A percentile compares a stretch with the other conserved stretches of the same genome.
Evolutionary conservation across 441 rosid genomes (phyloP).

Genomic region (Hura crepitans): DNA sequence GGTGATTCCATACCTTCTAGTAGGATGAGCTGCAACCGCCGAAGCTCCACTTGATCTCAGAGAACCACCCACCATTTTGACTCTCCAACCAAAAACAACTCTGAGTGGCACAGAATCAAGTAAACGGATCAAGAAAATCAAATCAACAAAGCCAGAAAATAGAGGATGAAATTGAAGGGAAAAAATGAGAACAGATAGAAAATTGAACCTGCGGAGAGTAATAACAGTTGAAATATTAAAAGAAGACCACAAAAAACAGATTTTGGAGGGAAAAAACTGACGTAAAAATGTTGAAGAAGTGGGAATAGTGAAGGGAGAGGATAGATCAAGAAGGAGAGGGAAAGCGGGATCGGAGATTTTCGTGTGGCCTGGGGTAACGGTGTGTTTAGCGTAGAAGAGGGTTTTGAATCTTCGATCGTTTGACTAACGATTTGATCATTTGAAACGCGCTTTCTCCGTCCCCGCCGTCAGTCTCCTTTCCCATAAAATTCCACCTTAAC

Average conservation of each 20-base stretch:
- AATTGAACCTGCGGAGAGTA: neutral
- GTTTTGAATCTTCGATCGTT: too few relatives aligned
- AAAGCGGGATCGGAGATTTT: neutral
- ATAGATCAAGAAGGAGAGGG: neutral
- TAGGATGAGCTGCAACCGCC: conserved; percentile 21
- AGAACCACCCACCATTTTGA: conserved; percentile 33
- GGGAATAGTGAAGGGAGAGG: conserved; percentile 9
- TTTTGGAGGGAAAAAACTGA: neutral
- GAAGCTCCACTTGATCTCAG: conserved; percentile 26
- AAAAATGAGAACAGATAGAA: neutral
- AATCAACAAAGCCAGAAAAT: neutral
- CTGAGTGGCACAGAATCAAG: neutral
- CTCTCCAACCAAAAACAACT: neutral
- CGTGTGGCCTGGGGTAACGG: neutral
- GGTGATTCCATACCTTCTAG: conserved; percentile 42
- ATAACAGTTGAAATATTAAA: neutral
- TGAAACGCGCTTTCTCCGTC: neutral
- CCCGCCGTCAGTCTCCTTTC: too few relatives aligned
- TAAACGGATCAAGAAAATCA: neutral
- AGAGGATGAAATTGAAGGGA: conserved; percentile 9
- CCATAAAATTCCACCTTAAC: too few relatives aligned
- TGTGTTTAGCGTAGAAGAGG: too few relatives aligned
- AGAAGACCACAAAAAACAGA: too few relatives aligned
- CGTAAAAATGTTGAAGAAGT: neutral
- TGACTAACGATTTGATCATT: too few relatives aligned